Evolutionary conservation across 2,329 filamentous ascomycete species (phyloP).

Genomic region (Penicillium rolfsii): DNA sequence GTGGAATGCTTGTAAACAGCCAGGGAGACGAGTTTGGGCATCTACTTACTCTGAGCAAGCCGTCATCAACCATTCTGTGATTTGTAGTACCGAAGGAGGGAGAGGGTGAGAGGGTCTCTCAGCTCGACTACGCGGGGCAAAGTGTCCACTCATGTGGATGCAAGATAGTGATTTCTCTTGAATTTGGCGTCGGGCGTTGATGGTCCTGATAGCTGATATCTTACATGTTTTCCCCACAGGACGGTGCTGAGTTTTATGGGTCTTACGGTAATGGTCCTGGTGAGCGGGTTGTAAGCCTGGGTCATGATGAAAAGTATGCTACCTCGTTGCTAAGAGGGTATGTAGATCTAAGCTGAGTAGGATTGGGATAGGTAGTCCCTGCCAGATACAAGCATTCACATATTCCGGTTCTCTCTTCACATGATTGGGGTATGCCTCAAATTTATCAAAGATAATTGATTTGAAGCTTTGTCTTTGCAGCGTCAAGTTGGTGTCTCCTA

Average conservation of each 20-base stretch:
- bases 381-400: conserved; percentile 3
- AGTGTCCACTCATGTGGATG: background rate
- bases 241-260: background rate
- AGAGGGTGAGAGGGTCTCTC: background rate
- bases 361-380: background rate
- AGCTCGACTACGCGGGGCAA: background rate
- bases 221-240: background rate
- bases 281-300: background rate
- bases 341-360: background rate
- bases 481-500: background rate
- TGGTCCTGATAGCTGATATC: background rate
- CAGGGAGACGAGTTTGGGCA: background rate
- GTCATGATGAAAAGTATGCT: background rate
- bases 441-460: background rate
- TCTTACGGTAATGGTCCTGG: background rate
- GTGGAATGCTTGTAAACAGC: background rate
- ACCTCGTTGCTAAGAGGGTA: background rate
- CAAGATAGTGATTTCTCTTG: background rate
- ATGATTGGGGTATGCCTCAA: background rate
- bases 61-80: background rate
- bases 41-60: background rate
- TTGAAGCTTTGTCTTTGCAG: background rate
- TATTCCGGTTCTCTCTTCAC: background rate
- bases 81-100: background rate
- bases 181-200: background rate